Evolutionary conservation across 2,329 filamentous ascomycete species (phyloP), one percentile per base, ranked within the genome.

Genomic region (Cercospora sp.): DNA sequence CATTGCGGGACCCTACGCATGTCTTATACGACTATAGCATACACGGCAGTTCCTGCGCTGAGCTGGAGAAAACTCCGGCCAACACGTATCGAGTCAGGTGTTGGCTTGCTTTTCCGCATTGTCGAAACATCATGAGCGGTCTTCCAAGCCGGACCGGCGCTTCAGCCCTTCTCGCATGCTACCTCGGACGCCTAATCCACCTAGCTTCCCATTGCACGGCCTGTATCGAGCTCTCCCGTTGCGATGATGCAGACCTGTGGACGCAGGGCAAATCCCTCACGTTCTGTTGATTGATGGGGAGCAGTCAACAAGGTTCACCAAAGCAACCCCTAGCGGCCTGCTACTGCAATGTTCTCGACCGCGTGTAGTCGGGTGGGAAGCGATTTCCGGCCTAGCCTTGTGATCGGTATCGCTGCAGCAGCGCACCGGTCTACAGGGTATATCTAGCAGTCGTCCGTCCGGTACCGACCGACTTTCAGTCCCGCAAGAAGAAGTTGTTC

Each of bases 31-130:
- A 24, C 21, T 6, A 53, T 53, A 5, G 49, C 49, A 26, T 24
- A 28, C 12, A 53, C 49, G 49, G 49, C 49, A 53, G 21, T 53
- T 53, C 21, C 10, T 53, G 21, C 21, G 49, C 49, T 53, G 49
- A 53, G 49, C 21, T 53, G 49, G 49, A 53, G 49, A 53, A 53
- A 53, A 53, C 49, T 53, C 49, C 49, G 49, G 49, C 24, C 49
- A 53, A 28, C 21, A 53, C 49, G 45, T 53, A 24, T 53, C 49
- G 49, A 53, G 49, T 53, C 49, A 53, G 21, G 18, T 24, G 21
- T 53, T 53, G 21, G 43, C 21, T 24, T 53, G 18, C 18, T 26
- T 53, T 53, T 53, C 21, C 49, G 18, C 3, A 53, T 53, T 53
- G 21, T 26, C 18, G 18, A 28, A 53, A 53, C 49, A 7, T 24